Evolutionary conservation across 1,284 basidiomycete genomes (phyloP), one percentile per base, ranked within the genome.

Genomic region (Marasmius sp.): DNA sequence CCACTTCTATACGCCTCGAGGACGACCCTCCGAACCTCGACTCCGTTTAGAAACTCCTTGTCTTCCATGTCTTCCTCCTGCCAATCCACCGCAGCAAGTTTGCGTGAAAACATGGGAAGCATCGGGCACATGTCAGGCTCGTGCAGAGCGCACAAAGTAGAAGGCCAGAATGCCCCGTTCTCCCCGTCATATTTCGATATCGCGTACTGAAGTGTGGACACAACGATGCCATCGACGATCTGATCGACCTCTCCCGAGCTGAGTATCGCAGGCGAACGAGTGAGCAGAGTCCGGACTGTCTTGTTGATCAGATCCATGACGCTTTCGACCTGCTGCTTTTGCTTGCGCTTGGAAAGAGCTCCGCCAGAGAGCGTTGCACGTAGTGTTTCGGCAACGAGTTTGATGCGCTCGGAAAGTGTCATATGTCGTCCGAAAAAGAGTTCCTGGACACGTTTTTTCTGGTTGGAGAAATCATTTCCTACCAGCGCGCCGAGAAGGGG

Each of bases 401-500:
- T 77, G 64, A 91, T 86, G 39, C 89, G 85, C 68, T 87, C 85
- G 33, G 79, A 74, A 22, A 79, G 71, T 0, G 81, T 82, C 33
- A 86, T 72, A n/a, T 77, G 75, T 49, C 82, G 78, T 47, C 89
- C 85, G 68, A 92, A 93, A 72, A 92, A 91, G 20, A 89, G 69
- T 0, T 75, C 79, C 68, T 86, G 87, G n/a, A 84, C 74, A 62
- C 82, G 83, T 59, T 75, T 78, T 43, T 75, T 77, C 27, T 72
- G 81, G 69, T 72, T 84, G 0, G 88, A 82, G 69, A 89, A 94
- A 73, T 97, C 95, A 71, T 95, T 96, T 36, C 95, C 95, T 9
- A 93, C 84, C 1, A 97, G 77, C 2, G 93, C 88, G 10, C 89
- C 93, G n/a, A 97, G 79, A 10, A 97, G 81, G 1, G 95, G 93